Base-by-base conservation (phyloP, 306 rosid genomes). In the Rosa rugosa region DNA sequence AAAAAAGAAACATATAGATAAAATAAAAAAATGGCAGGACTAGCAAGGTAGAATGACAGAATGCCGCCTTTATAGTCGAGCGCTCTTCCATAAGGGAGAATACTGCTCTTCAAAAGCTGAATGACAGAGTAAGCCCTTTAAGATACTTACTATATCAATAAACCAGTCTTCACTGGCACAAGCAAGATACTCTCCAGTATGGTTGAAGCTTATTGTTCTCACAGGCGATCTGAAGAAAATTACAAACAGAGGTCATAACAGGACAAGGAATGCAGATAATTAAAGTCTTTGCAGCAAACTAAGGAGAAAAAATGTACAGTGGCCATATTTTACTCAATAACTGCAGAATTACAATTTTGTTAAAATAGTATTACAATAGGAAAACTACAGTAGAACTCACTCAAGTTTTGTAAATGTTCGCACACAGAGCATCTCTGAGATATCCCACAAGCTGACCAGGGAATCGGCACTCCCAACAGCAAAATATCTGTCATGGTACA, bases 391-490 rank as follows among this genome's bases (percentile, higher is more conserved):
- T 81, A 80, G 51, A 76, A 77, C 97, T 88, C 79, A 95, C 98
- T 95, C 99, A 7, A 95, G 91, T 87, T 92, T 92, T 22, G 94
- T 91, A 81, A 95, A 95, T 73, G 99, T 92, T 60, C 90, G 89
- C 83, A 91, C 95, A 12, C 97, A 95, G n/a, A 95, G 95, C 99
- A 95, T 92, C 94, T 95, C 90, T 0, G 95, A 88, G 87, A 95
- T 91, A 82, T 88, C 91, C 98, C 99, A 95, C 76, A 95, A 83
- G 83, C 99, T 95, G 80, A 95, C 99, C 77, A 91, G 87, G 73
- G 99, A 95, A 89, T 95, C 98, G 9, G 97, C 99, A 87, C 99
- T 94, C 83, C 99, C 99, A 74, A 94, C 97, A 6, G 99, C 97
- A 74, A 92, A 94, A 79, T 91, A 89, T 81, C 99, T 94, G 90